Base-by-base conservation (phyloP, 2,329 filamentous ascomycete species). In the Dothidotthia symphoricarpi region DNA sequence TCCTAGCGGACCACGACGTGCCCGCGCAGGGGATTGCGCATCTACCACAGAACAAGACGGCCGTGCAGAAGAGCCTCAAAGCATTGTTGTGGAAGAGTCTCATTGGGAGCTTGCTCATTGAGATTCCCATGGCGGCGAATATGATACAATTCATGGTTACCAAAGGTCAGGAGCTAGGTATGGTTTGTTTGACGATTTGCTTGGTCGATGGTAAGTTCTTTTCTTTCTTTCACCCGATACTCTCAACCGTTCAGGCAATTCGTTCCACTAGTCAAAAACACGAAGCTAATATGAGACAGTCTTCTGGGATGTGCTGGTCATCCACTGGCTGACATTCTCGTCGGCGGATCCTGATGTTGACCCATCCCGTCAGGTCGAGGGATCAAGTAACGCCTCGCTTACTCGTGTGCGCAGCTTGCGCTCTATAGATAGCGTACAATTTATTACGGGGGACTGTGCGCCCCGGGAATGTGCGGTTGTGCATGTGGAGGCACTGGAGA, bases 141-240 rank as follows among this genome's bases (percentile, higher is more conserved):
- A 54, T 70, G 31, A 51, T 53, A 1, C 45, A 68, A 12, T 57
- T 70, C 19, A 57, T 61, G 22, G 26, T 46, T 14, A 55, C 55
- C 3, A 33, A 45, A 3, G 64, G 64, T 3, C 45, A 51, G 16
- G 65, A 69, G 33, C 53, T 63, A 7, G 64, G 59, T 3, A 68
- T 67, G 64, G 40, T 69, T 9, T 70, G 67, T 34, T 57, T 66
- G 17, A 57, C 53, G 1, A 51, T 69, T 5, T 70, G 68, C 39
- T 60, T 63, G 6, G 36, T 60, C n/a, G 68, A 70, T 41, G 57
- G 66, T 68, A 44, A 41, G 57, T 49, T n/a, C 12, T 11, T 9
- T 14, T 12, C 4, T 12, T 25, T 25, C 24, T 25, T 12, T 11
- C 7, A 16, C 3, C 24, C 8, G 11, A 28, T 15, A 9, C 6